Percentiles rank a stretch among this genome's conserved stretches.
Evolutionary conservation across 371 early-diverging fungal genomes (phyloP).

Genomic region (Apophysomyces variabilis): DNA sequence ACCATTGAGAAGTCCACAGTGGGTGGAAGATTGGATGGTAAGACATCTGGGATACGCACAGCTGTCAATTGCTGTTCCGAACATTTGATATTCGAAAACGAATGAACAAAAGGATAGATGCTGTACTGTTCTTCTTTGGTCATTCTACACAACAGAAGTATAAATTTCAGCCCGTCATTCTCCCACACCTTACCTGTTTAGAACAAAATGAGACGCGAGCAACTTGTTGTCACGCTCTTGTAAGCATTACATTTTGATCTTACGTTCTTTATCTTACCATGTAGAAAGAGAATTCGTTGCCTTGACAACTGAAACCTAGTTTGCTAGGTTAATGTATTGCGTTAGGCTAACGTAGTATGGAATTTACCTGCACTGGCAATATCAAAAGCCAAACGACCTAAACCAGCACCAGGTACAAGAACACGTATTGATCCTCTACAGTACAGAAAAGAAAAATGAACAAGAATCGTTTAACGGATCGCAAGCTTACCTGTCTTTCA

Average conservation of each 20-base stretch:
- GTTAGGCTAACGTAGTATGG: neutral
- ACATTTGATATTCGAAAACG: slow-evolving; percentile 79
- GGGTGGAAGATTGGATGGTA: slow-evolving; percentile 66
- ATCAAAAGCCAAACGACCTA: slow-evolving; percentile 89
- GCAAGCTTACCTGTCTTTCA: slow-evolving; percentile 45
- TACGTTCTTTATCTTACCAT: slow-evolving; percentile 53
- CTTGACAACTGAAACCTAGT: slow-evolving; percentile 83
- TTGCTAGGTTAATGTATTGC: neutral
- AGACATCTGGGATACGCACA: slow-evolving; percentile 83
- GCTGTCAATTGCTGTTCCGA: slow-evolving; percentile 66
- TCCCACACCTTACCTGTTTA: slow-evolving; percentile 64
- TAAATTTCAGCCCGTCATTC: slow-evolving; percentile 1
- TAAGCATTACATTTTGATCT: neutral
- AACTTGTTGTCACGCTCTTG: slow-evolving; percentile 47
- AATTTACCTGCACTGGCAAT: slow-evolving; percentile 68
- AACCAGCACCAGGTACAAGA: slow-evolving; percentile 90
- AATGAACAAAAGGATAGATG: slow-evolving; percentile 91
- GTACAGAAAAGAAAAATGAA: slow-evolving; percentile 3
- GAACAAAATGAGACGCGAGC: slow-evolving; percentile 84
- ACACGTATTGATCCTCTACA: slow-evolving; percentile 65
- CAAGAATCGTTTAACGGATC: slow-evolving; percentile 9
- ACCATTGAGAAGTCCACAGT: slow-evolving; percentile 92
- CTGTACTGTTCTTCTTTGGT: slow-evolving; percentile 51
- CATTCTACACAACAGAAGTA: slow-evolving; percentile 12
- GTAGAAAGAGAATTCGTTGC: slow-evolving; percentile 81